Evolutionary conservation across 169 alveolate species (phyloP).

Genomic region (Amoebophrya sp.): DNA sequence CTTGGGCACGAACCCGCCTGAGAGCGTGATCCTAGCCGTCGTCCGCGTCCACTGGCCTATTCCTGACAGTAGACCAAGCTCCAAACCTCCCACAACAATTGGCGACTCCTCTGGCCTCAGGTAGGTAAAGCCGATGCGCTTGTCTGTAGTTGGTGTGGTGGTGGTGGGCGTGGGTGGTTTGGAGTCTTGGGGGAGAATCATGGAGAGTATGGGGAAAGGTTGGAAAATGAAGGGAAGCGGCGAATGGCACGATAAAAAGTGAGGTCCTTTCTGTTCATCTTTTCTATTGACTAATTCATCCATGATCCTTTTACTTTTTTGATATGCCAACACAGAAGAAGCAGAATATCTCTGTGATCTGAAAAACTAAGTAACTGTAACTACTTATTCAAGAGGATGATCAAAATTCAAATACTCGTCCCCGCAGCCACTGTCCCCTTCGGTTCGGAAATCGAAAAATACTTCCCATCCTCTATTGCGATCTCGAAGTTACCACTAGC

Average conservation of each 20-base stretch:
- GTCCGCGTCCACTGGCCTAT: background rate
- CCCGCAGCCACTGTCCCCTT: background rate
- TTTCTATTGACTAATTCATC: too few species aligned
- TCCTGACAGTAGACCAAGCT: background rate
- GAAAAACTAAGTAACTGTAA: too few species aligned
- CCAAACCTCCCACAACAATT: background rate
- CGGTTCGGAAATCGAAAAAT: background rate
- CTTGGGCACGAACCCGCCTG: background rate
- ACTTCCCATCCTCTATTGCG: background rate
- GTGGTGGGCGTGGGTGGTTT: too few species aligned
- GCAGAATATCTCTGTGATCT: too few species aligned
- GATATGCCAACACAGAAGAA: too few species aligned
- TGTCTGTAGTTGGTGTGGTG: background rate
- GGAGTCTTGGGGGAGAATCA: too few species aligned
- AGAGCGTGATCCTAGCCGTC: background rate
- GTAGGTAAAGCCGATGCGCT: background rate
- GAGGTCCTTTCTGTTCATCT: too few species aligned
- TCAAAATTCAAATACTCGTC: background rate
- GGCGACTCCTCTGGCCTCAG: background rate
- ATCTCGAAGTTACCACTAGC: background rate
- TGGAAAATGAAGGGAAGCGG: too few species aligned
- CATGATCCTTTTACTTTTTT: too few species aligned
- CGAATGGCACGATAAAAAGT: too few species aligned
- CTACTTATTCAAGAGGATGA: background rate
- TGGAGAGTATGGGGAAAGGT: too few species aligned